Percentiles rank a stretch among this genome's conserved stretches.
Conservation (phyloP, 768 basidiomycete genomes). For the Lactarius akahatsu region DNA sequence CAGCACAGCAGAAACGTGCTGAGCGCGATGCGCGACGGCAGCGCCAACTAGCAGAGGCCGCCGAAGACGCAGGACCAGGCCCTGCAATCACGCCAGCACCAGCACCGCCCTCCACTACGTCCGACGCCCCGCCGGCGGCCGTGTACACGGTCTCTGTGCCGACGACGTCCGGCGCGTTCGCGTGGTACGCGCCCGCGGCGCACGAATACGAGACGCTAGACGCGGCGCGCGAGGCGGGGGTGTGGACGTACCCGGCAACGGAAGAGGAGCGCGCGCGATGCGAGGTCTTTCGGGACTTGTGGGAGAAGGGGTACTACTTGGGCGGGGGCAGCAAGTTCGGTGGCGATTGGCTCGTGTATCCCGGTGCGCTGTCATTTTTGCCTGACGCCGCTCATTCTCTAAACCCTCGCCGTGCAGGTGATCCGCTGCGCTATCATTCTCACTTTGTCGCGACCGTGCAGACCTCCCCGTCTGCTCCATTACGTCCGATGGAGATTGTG, state of each 20-base stretch:
- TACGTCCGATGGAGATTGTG: constrained; percentile 91
- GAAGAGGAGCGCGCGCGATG: constrained; percentile 71
- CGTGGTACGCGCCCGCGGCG: constrained; percentile 62
- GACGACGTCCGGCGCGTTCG: constrained; percentile 55
- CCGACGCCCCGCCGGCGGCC: constrained; percentile 8
- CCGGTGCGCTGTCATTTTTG: constrained; percentile 61
- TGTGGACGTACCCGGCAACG: constrained; percentile 76
- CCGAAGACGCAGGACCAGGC: not conserved
- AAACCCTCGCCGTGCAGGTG: constrained; percentile 49
- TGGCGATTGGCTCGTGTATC: constrained; percentile 94
- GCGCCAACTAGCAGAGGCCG: not conserved
- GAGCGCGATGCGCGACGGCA: constrained; percentile 56
- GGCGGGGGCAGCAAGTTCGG: constrained; percentile 93
- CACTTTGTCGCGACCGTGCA: constrained; percentile 89
- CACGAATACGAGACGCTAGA: constrained; percentile 54
- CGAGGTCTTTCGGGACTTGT: constrained; percentile 74
- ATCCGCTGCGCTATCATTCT: constrained; percentile 94
- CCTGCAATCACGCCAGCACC: too few relatives aligned
- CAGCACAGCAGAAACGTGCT: constrained; percentile 68
- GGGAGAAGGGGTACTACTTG: constrained; percentile 84
- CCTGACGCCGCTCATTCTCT: too few relatives aligned
- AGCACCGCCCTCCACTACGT: not conserved
- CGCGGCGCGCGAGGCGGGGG: constrained; percentile 59
- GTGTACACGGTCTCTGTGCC: constrained; percentile 64
- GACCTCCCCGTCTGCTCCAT: constrained; percentile 53